Evolutionary conservation across 305 asterid genomes (phyloP).

Genomic region (Fraxinus nigra): DNA sequence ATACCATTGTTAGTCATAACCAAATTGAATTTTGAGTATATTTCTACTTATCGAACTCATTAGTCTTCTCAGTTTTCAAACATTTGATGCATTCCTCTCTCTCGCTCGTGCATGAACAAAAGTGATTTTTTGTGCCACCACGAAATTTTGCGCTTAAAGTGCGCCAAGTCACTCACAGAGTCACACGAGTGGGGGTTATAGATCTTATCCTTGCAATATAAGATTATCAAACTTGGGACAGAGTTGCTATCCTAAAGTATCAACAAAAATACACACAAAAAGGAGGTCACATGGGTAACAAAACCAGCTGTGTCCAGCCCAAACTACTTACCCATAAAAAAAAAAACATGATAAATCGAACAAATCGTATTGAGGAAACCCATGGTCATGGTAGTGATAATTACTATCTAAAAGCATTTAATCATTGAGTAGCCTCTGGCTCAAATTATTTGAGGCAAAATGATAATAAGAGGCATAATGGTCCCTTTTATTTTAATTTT

Average conservation of each 20-base stretch:
- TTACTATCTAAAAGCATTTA: neutral
- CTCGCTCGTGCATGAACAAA: neutral
- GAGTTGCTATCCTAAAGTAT: slow-evolving; percentile 27
- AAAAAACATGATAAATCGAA: neutral
- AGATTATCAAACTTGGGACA: slow-evolving; percentile 21
- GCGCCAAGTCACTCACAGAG: neutral
- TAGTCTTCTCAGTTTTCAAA: neutral
- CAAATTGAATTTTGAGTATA: neutral
- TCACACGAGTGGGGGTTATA: slow-evolving; percentile 12
- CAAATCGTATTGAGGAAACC: neutral
- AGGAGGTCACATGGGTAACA: slow-evolving; percentile 38
- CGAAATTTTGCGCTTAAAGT: neutral
- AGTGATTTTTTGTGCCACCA: neutral
- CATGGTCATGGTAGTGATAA: neutral
- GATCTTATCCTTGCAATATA: neutral
- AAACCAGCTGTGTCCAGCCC: slow-evolving; percentile 39
- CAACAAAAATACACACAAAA: slow-evolving; percentile 30
- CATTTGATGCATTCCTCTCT: neutral
- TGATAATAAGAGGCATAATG: neutral
- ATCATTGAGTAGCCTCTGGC: neutral
- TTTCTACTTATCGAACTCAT: neutral
- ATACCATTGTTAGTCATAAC: neutral
- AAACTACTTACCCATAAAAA: neutral
- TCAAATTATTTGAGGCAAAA: neutral
- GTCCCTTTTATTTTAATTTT: neutral